Percentiles rank a stretch among this genome's conserved stretches.
phyloP scores from a whole-genome alignment of 2,329 filamentous ascomycete species.

The Cercospora beticola region DNA sequence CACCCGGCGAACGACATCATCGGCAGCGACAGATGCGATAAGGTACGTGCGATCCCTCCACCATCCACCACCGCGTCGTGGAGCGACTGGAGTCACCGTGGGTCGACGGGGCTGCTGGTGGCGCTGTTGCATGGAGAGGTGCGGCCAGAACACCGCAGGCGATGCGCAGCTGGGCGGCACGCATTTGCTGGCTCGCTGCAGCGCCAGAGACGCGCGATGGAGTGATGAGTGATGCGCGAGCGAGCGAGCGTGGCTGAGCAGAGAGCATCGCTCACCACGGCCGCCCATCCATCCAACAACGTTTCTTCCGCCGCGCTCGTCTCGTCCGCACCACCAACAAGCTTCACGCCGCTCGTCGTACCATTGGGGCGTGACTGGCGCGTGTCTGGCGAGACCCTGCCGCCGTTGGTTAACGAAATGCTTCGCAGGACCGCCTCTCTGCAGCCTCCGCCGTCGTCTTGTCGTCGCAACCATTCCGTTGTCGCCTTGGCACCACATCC shows the following conservation, averaged over 20 bases:
- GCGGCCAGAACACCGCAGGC: neutral
- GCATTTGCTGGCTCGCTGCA: neutral
- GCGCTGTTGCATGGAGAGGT: neutral
- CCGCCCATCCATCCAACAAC: neutral
- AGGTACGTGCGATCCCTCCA: slow-evolving; percentile 1
- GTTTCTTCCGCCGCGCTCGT: neutral
- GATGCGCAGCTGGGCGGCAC: neutral
- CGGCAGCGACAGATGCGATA: neutral
- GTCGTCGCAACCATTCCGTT: neutral
- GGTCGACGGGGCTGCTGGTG: neutral
- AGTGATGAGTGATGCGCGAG: neutral
- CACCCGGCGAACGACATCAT: neutral
- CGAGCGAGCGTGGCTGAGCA: neutral
- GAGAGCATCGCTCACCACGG: neutral
- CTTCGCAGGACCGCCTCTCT: neutral
- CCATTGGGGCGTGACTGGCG: neutral
- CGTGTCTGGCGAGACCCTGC: neutral
- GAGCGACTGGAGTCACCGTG: neutral
- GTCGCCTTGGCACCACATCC: neutral
- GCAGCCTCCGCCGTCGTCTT: neutral
- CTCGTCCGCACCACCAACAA: neutral
- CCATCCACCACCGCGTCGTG: neutral
- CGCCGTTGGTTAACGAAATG: neutral
- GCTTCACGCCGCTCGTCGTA: neutral
- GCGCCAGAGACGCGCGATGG: neutral